These are phyloP conservation scores for Syzygium jambos DNA, from an alignment of 345 rosid species.

Conservation along the genomic window DNA sequence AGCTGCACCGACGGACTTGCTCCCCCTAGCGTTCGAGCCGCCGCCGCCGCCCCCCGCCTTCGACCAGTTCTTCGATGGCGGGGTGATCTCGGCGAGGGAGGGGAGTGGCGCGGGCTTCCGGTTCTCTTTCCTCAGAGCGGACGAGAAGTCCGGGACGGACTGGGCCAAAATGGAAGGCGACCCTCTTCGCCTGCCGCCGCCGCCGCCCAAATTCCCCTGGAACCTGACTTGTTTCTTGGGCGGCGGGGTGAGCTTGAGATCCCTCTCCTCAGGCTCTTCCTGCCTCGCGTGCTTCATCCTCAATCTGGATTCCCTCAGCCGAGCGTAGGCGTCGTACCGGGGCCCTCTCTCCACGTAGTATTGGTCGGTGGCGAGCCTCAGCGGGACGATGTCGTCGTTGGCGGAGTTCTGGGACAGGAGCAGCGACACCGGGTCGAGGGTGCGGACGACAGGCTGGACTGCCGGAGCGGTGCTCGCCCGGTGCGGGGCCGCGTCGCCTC, in stretches of 20 bases:
- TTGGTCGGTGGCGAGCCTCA: conserved; percentile 31
- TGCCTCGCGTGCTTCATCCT: conserved; percentile 23
- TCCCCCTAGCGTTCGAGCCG: conserved; percentile 46
- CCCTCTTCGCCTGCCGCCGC: conserved; percentile 18
- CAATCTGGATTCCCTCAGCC: conserved; percentile 59
- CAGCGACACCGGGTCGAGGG: conserved; percentile 54
- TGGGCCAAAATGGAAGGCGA: conserved; percentile 44
- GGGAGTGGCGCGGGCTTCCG: conserved; percentile 32
- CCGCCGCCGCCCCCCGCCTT: conserved; percentile 22
- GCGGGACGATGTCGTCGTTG: conserved; percentile 29
- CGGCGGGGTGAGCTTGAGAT: conserved; percentile 19
- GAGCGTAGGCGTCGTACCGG: conserved; percentile 59
- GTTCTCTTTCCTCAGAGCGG: conserved; percentile 66
- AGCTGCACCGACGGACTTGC: conserved; percentile 58
- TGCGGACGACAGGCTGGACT: conserved; percentile 22
- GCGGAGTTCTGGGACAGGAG: conserved; percentile 48
- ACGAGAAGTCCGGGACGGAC: conserved; percentile 76
- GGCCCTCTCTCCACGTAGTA: conserved; percentile 75
- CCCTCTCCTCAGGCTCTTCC: conserved; percentile 20
- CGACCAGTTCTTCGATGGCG: conserved; percentile 33
- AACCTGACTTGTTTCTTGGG: conserved; percentile 64
- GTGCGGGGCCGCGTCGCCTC: conserved; percentile 18
- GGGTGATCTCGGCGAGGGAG: conserved; percentile 27
- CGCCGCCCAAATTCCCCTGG: conserved; percentile 13
- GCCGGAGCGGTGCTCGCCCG: conserved; percentile 9